Evolutionary conservation across 495 filamentous ascomycete genomes (phyloP).

Genomic region (Cairneyella variabilis): DNA sequence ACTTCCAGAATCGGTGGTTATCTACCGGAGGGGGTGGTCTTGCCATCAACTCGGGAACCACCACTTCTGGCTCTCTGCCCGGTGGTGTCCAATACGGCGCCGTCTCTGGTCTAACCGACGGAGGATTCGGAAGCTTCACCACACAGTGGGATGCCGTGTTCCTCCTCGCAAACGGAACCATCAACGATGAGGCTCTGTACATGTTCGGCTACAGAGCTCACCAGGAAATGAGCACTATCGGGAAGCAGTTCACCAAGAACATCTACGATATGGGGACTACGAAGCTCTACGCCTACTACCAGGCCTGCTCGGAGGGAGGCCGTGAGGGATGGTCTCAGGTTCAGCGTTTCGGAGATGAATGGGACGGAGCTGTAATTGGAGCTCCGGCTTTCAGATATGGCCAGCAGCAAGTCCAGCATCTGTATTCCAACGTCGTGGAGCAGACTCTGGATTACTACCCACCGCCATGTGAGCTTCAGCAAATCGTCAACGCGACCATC

Average conservation of each 20-base stretch:
- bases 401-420: constrained; percentile 48
- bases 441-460: too few species aligned
- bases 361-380: constrained; percentile 45
- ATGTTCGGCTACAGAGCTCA: constrained; percentile 45
- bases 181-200: constrained; percentile 40
- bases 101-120: constrained; percentile 41
- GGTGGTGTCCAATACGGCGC: constrained; percentile 40
- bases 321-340: constrained; percentile 43
- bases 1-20: constrained; percentile 32
- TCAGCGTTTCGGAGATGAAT: constrained; percentile 46
- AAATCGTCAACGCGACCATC: too few species aligned
- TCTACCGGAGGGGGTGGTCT: constrained; percentile 43
- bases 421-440: too few species aligned
- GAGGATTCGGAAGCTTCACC: constrained; percentile 44
- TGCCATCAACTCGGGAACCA: constrained; percentile 39
- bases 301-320: constrained; percentile 42
- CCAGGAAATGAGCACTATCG: constrained; percentile 31
- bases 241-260: constrained; percentile 35
- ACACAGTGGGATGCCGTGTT: constrained; percentile 31
- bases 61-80: constrained; percentile 29
- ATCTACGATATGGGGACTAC: constrained; percentile 29
- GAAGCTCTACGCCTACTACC: constrained; percentile 44
- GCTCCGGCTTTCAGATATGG: constrained; percentile 49
- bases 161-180: constrained; percentile 38
- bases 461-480: too few species aligned